Conservation (phyloP, 2,329 filamentous ascomycete genomes). For the Tolypocladium paradoxum region DNA sequence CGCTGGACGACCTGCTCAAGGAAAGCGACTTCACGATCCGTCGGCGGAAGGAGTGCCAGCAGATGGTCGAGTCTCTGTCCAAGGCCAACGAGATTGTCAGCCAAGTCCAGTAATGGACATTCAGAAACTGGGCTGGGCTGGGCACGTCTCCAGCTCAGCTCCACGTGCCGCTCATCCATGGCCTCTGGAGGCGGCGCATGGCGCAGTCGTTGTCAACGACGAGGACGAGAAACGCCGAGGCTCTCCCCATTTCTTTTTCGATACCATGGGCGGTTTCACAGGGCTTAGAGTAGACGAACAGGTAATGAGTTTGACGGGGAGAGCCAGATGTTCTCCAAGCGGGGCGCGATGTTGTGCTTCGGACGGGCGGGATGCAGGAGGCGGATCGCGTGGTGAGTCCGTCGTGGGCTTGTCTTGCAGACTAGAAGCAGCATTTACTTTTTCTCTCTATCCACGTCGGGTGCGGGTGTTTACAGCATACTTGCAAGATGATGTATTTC, state of each 20-base stretch:
- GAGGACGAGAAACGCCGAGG: neutral
- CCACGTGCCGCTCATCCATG: neutral
- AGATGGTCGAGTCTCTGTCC: constrained; percentile 92
- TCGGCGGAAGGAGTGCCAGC: constrained; percentile 93
- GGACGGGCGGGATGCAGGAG: neutral
- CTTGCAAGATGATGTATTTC: neutral
- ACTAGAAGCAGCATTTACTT: neutral
- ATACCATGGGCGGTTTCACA: constrained; percentile 24
- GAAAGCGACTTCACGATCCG: constrained; percentile 96
- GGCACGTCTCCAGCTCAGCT: neutral
- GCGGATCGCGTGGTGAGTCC: neutral
- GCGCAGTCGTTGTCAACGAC: neutral
- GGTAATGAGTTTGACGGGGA: constrained; percentile 13
- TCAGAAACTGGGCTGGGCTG: neutral
- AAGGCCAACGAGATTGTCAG: constrained; percentile 95
- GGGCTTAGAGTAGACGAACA: constrained; percentile 23
- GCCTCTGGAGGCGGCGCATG: neutral
- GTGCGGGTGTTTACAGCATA: neutral
- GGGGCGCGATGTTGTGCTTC: neutral
- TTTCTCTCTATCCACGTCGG: neutral
- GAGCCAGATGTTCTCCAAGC: constrained; percentile 2
- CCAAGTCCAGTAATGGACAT: constrained; percentile 48
- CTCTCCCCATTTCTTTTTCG: constrained; percentile 17
- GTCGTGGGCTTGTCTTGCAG: neutral
- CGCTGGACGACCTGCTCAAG: constrained; percentile 89